These are phyloP conservation scores for Eucalyptus viminalis DNA, from an alignment of 345 rosid genomes.

Conservation along the genomic window DNA sequence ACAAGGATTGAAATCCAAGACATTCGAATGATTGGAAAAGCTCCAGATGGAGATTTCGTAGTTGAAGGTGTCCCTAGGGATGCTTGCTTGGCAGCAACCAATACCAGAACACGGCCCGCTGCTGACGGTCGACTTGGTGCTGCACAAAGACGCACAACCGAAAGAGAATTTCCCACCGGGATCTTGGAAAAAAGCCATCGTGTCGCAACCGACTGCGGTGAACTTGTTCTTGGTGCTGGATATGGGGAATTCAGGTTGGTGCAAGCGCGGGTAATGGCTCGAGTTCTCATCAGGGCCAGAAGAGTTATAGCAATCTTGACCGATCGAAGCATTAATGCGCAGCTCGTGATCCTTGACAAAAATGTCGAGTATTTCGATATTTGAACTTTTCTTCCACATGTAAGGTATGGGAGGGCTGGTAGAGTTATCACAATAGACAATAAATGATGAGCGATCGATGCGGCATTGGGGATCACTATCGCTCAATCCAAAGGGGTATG, in stretches of 20 bases:
- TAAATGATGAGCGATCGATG: rapidly evolving
- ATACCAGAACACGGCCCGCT: too few relatives aligned
- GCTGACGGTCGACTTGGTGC: rapidly evolving
- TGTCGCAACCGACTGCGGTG: too few relatives aligned
- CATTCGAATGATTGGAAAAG: rapidly evolving
- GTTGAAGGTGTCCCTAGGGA: rapidly evolving
- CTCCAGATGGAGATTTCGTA: rapidly evolving
- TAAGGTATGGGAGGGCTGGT: not conserved
- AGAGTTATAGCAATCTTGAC: too few relatives aligned
- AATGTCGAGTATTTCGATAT: too few relatives aligned
- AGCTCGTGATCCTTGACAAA: not conserved
- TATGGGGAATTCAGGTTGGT: too few relatives aligned
- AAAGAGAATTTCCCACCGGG: rapidly evolving
- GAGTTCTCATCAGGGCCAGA: too few relatives aligned
- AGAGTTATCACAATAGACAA: not conserved
- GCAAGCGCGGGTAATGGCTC: too few relatives aligned
- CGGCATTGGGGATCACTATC: not conserved
- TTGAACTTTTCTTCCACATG: not conserved
- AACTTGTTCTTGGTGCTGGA: too few relatives aligned
- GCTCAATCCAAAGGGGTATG: not conserved
- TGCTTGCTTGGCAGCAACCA: too few relatives aligned
- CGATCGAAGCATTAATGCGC: not conserved
- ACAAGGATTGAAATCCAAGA: rapidly evolving
- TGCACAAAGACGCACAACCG: too few relatives aligned
- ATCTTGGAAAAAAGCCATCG: rapidly evolving